Base-by-base conservation (phyloP, 1,284 basidiomycete species). In the Albatrellus sp. region DNA sequence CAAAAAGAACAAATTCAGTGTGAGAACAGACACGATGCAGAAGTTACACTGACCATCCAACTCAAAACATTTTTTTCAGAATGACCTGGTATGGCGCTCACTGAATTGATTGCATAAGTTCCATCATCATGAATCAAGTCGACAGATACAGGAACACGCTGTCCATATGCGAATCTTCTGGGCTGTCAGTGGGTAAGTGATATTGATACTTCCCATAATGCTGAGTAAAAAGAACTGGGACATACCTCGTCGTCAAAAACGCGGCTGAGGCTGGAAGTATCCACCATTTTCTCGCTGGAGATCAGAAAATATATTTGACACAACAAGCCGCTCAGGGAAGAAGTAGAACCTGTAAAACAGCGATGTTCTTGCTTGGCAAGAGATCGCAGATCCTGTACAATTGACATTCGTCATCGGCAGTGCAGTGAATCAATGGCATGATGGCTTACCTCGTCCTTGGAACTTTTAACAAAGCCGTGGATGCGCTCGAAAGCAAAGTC, bases 401-500 rank as follows among this genome's bases (percentile, higher is more conserved):
- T 16, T 16, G n/a, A 2, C 37, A 9, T 35, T 17, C 13, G 16
- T n/a, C n/a, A 35, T 9, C 10, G 13, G 34, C 10, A n/a, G 32
- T n/a, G n/a, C n/a, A n/a, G 16, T 35, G 3, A 9, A 13, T 36
- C 0, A 14, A 36, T 36, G 7, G 7, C 34, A 36, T 12, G 13
- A 36, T 12, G 10, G 47, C 67, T 14, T 48, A 86, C 86, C 49
- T 75, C 58, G 56, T 98, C 94, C 45, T 71, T 67, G 3, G 88
- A 91, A 48, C 90, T 91, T 28, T 73, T 83, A 31, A 90, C 63
- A 55, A 97, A 98, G 0, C 75, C 72, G 3, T 76, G 70, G 0
- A 93, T 62, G 1, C 87, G 76, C 47, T 87, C 78, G 49, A 91
- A 96, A n/a, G 85, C 90, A 55, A 98, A 98, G 41, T 93, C 78